Evolutionary conservation across 768 basidiomycete genomes (phyloP).

Genomic region (Candolleomyces eurysporus): DNA sequence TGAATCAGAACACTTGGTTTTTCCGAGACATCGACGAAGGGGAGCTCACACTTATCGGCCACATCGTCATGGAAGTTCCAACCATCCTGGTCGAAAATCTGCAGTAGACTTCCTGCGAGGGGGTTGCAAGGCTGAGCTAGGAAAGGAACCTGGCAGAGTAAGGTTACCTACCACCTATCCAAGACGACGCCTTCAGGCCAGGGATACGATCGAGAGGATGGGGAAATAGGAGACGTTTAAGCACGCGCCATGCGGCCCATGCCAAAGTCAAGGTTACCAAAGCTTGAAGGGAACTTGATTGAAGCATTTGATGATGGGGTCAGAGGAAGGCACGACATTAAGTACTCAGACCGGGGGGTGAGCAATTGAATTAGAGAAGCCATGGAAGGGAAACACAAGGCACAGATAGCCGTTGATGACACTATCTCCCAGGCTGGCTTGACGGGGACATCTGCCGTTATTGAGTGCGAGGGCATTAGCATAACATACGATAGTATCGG

Average conservation of each 20-base stretch:
- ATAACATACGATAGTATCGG: no score
- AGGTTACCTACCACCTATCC: neutral
- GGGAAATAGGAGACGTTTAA: neutral
- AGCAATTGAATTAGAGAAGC: neutral
- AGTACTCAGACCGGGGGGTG: neutral
- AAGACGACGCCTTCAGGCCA: neutral
- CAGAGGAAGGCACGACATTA: neutral
- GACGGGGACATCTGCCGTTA: neutral
- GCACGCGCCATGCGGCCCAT: neutral
- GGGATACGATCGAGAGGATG: neutral
- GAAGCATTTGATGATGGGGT: slow-evolving; percentile 1
- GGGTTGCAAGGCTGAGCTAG: neutral
- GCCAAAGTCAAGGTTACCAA: neutral
- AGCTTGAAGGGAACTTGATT: slow-evolving; percentile 1
- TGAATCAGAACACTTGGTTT: neutral
- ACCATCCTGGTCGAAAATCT: neutral
- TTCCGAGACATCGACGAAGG: neutral
- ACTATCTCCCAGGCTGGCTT: neutral
- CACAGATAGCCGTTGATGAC: no score
- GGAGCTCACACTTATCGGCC: neutral
- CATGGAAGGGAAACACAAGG: neutral
- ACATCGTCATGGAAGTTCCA: neutral
- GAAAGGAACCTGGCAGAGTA: neutral
- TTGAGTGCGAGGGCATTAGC: neutral
- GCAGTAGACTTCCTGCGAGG: neutral